Conservation (phyloP, 2,329 filamentous ascomycete genomes). For the Calonectria pseudoturangicola region DNA sequence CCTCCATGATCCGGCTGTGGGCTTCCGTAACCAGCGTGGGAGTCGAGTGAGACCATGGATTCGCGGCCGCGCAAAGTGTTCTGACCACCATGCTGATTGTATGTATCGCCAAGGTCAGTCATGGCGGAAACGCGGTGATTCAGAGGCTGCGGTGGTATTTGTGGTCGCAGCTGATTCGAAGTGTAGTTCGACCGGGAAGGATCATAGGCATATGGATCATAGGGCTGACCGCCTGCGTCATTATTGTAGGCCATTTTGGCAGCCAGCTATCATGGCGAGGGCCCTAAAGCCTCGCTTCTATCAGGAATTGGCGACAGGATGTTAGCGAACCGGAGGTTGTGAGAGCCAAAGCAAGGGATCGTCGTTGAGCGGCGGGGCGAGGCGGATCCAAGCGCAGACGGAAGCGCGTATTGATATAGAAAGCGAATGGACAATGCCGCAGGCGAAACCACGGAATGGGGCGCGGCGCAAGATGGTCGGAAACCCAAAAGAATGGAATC, state of each 20-base stretch:
- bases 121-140: conserved; percentile 59
- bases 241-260: conserved; percentile 57
- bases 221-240: conserved; percentile 56
- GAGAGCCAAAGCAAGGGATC: conserved; percentile 19
- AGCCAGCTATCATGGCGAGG: conserved; percentile 49
- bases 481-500: neutral
- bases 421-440: conserved; percentile 16
- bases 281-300: neutral
- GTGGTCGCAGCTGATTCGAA: conserved; percentile 13
- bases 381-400: conserved; percentile 3
- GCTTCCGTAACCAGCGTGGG: conserved; percentile 51
- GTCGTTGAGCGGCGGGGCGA: conserved; percentile 24
- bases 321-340: neutral
- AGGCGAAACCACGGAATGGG: neutral
- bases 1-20: conserved; percentile 45
- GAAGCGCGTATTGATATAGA: conserved; percentile 5
- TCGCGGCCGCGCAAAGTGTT: conserved; percentile 59
- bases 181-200: conserved; percentile 24
- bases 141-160: conserved; percentile 44
- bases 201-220: conserved; percentile 47
- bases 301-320: neutral
- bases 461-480: neutral
- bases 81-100: conserved; percentile 49
- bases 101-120: conserved; percentile 57
- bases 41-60: conserved; percentile 64